Evolutionary conservation across 306 rosid species (phyloP).

Genomic region (Corylus avellana): DNA sequence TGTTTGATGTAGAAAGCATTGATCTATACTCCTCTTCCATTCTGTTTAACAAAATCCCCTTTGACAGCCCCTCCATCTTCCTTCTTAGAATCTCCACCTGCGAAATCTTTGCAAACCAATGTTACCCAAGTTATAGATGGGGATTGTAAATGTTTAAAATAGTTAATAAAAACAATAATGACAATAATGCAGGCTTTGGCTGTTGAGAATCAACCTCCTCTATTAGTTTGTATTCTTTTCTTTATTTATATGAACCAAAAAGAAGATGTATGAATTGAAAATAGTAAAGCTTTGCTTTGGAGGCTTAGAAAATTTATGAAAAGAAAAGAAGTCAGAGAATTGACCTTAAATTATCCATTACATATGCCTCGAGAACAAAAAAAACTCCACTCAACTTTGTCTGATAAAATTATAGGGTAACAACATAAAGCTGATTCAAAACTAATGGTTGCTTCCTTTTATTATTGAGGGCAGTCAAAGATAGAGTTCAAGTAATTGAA

Average conservation of each 20-base stretch:
- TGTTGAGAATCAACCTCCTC: neutral
- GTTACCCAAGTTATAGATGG: neutral
- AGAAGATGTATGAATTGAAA: neutral
- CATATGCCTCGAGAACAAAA: slow-evolving; percentile 2
- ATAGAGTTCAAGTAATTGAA: neutral
- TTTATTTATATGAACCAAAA: neutral
- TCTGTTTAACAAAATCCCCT: slow-evolving; percentile 70
- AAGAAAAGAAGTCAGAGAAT: neutral
- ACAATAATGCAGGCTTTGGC: neutral
- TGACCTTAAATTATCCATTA: neutral
- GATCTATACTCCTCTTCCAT: slow-evolving; percentile 95
- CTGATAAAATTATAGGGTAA: neutral
- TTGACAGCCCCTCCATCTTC: slow-evolving; percentile 88
- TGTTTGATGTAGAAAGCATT: slow-evolving; percentile 56
- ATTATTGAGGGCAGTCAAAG: neutral
- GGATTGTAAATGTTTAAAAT: neutral
- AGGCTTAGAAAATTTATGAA: slow-evolving; percentile 2
- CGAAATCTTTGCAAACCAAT: slow-evolving; percentile 17
- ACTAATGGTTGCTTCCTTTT: neutral
- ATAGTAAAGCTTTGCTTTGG: neutral
- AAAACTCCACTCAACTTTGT: neutral
- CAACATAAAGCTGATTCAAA: neutral
- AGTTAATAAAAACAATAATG: slow-evolving; percentile 4
- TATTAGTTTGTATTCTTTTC: neutral
- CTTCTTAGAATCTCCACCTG: slow-evolving; percentile 85